Evolutionary conservation across 2,329 filamentous ascomycete species (phyloP), one percentile per base, ranked within the genome.

Genomic region (Aspergillus aculeatus): DNA sequence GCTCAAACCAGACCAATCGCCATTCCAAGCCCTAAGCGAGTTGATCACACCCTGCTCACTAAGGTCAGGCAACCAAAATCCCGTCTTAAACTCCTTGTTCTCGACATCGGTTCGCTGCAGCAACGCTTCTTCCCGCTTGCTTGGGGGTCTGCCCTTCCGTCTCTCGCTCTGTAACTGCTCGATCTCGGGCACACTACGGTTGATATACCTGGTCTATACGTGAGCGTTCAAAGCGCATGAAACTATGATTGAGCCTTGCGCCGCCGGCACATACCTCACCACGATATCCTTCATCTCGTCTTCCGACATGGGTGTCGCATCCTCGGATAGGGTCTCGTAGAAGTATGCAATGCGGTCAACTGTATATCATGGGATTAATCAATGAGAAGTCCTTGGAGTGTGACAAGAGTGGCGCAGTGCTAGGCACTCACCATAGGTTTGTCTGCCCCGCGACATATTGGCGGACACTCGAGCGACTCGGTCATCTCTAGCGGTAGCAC

Each of bases 61-160:
- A 56, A 97, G 79, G 71, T 97, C 90, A 0, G 94, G 93, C 47
- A 96, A 75, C 76, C 74, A 89, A 71, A 96, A 96, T 0, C 95
- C 95, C 56, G 87, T 86, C 64, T 88, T 84, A 66, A 90, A 91
- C 79, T 99, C 95, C 67, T 89, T 89, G 70, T 89, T 82, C 64
- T 97, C 89, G 1, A 79, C 79, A 14, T 84, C 82, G 57, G 90
- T 87, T 64, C 87, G 89, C 69, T 91, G 83, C 73, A 86, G 88
- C 44, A 98, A 80, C 21, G 91, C 79, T 66, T 93, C 90, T 74
- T 97, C 92, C 61, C 86, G 88, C 23, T 87, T 86, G 70, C 83
- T 90, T 19, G 92, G 83, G 9, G 94, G 92, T 55, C 94, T 84
- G 16, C 94, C 94, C 24, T 92, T 82, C 49, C 94, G 86, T 84